phyloP scores from a whole-genome alignment of 306 rosid genomes.

The Cucumis sativus region Cucumber_9930_V3 NC_026656.2:7992001-7992500 shows the following conservation, averaged over 20 bases:
- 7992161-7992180: neutral
- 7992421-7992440: conserved; percentile 6
- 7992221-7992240: neutral
- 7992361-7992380: neutral
- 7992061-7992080: neutral
- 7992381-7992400: neutral
- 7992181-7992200: neutral
- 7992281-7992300: neutral
- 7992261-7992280: neutral
- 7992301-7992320: neutral
- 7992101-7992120: neutral
- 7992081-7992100: neutral
- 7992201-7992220: neutral
- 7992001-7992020: neutral
- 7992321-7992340: neutral
- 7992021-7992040: neutral
- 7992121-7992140: neutral
- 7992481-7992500: conserved; percentile 24
- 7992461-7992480: conserved; percentile 14
- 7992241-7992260: neutral
- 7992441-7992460: conserved; percentile 31
- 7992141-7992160: neutral
- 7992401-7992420: neutral
- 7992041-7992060: neutral
- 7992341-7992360: neutral